Evolutionary conservation across 2,329 filamentous ascomycete species (phyloP).

Genomic region (Arthrobotrys conoides): DNA sequence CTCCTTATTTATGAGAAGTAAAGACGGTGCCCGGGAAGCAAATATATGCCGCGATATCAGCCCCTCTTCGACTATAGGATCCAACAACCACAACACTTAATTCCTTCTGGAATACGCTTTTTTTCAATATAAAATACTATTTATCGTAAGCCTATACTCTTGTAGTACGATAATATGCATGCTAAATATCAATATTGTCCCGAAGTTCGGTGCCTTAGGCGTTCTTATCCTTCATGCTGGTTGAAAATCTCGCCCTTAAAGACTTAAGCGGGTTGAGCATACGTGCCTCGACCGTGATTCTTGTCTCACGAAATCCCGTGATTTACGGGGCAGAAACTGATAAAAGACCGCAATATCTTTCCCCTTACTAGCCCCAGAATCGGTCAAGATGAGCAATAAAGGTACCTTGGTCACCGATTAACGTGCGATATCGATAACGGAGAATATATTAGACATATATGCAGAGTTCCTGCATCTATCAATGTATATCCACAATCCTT

Average conservation of each 20-base stretch:
- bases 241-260: background rate
- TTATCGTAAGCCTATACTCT: background rate
- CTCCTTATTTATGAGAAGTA: background rate
- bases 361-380: background rate
- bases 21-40: background rate
- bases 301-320: background rate
- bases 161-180: background rate
- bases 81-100: conserved; percentile 31
- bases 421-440: background rate
- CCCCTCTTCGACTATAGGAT: conserved; percentile 10
- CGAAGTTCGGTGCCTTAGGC: background rate
- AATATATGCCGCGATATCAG: background rate
- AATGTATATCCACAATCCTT: background rate
- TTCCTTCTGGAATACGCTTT: background rate
- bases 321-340: background rate
- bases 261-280: background rate
- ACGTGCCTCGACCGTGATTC: background rate
- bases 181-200: background rate
- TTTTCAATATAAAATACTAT: background rate
- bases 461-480: background rate
- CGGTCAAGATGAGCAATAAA: background rate
- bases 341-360: background rate
- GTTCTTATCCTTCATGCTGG: background rate
- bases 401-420: background rate
- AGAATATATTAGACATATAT: background rate